Evolutionary conservation across 2,329 filamentous ascomycete species (phyloP), one percentile per base, ranked within the genome.

Genomic region (Aspergillus pseudonomiae): DNA sequence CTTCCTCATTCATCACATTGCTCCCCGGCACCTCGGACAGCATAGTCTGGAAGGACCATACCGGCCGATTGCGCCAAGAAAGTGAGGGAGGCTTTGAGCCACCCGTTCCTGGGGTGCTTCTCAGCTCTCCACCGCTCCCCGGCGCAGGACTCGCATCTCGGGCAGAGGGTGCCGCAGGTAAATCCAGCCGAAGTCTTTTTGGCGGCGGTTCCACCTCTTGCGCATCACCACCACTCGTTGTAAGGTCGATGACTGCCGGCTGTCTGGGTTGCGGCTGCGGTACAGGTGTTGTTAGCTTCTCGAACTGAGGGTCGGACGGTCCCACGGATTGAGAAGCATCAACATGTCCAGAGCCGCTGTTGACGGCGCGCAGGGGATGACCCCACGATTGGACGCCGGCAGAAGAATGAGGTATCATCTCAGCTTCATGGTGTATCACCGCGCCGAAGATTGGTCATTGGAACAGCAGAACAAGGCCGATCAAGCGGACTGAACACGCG

Each of bases 401-500:
- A 64, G 76, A 78, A 66, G 78, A 70, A 74, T 78, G 74, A 63
- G 77, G 75, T 67, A 78, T 79, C 78, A 80, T 80, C 70, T 74
- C 73, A 73, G 71, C 70, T 61, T 74, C 75, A 80, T 79, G 71
- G 69, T 75, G 73, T 75, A 70, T 70, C 59, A 68, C 64, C 66
- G 66, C 65, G 64, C 62, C 54, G 61, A 60, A 59, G 67, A 67
- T 60, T 65, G 69, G 65, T 72, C 70, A 74, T 74, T 48, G 63
- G 65, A 66, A 62, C 46, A 57, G 48, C 48, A 59, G 32, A 53
- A 59, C 58, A 41, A 36, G 60, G 57, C 46, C 57, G 41, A 60
- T 57, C 24, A 28, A 56, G 34, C n/a, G 52, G 41, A 10, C 48
- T 32, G 30, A 34, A 5, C 21, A 11, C 52, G 52, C n/a, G 52